A percentile compares a stretch with the other conserved stretches of the same genome.
Evolutionary conservation across 495 filamentous ascomycete genomes (phyloP).

Genomic region (Penicillium psychrofluorescens): DNA sequence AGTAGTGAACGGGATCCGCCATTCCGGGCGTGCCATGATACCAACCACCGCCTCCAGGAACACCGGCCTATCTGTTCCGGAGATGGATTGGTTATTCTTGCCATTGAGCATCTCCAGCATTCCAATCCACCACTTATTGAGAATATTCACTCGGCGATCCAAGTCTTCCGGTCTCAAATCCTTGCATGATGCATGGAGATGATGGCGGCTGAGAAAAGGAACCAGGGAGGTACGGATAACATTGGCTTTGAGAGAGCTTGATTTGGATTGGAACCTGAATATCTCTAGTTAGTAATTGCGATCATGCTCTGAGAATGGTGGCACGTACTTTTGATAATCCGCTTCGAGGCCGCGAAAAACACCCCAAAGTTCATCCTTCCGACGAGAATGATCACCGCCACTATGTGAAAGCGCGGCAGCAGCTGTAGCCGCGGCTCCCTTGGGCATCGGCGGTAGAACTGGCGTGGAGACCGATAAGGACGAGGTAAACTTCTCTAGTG

Average conservation of each 20-base stretch:
- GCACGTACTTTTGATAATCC: conserved; percentile 68
- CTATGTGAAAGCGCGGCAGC: conserved; percentile 29
- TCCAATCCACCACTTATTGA: conserved; percentile 95
- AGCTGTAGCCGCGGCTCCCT: conserved; percentile 18
- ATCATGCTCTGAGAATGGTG: neutral
- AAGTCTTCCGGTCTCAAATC: conserved; percentile 73
- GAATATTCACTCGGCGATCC: conserved; percentile 70
- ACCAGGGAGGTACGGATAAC: conserved; percentile 71
- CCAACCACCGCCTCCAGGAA: conserved; percentile 75
- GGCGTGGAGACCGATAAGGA: conserved; percentile 38
- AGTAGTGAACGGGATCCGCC: conserved; percentile 63
- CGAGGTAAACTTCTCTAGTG: conserved; percentile 49
- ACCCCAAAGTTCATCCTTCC: conserved; percentile 85
- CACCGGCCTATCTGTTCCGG: conserved; percentile 70
- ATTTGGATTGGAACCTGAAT: conserved; percentile 61
- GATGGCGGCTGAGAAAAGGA: conserved; percentile 74
- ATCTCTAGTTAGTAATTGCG: conserved; percentile 8
- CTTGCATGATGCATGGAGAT: conserved; percentile 61
- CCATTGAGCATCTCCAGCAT: conserved; percentile 81
- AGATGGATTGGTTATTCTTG: conserved; percentile 61
- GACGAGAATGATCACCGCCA: conserved; percentile 39
- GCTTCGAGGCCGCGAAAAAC: conserved; percentile 74
- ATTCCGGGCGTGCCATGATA: conserved; percentile 91
- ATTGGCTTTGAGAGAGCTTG: conserved; percentile 69
- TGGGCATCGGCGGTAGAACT: conserved; percentile 46